Conservation (phyloP, 495 filamentous ascomycete genomes). For the Aspergillus incahuasiensis region DNA sequence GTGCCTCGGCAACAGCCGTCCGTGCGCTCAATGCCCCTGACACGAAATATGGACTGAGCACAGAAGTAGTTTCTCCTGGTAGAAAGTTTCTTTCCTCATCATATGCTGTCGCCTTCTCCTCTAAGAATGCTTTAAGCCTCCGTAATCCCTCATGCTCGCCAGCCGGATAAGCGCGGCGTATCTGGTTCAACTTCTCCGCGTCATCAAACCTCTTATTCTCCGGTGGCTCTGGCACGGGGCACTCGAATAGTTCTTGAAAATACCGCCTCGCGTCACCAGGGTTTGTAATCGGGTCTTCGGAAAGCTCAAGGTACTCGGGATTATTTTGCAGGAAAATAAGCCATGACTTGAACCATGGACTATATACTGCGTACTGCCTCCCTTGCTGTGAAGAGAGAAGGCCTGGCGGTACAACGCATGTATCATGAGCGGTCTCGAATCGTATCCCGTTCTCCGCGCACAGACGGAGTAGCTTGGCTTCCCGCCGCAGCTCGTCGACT, state of each 20-base stretch:
- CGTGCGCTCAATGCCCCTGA: constrained; percentile 73
- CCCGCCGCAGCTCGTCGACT: constrained; percentile 60
- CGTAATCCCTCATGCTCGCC: constrained; percentile 72
- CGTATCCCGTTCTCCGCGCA: constrained; percentile 57
- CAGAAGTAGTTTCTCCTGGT: constrained; percentile 57
- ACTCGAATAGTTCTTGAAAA: constrained; percentile 58
- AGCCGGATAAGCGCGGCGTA: constrained; percentile 64
- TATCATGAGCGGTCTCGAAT: constrained; percentile 68
- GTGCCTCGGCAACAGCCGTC: constrained; percentile 64
- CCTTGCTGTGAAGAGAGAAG: constrained; percentile 57
- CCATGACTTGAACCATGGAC: constrained; percentile 79
- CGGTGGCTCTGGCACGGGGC: constrained; percentile 57
- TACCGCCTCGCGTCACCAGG: constrained; percentile 46
- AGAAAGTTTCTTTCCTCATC: constrained; percentile 58
- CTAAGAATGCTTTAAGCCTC: constrained; percentile 66
- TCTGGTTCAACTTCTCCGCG: constrained; percentile 51
- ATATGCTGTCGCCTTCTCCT: constrained; percentile 60
- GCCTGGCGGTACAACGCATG: constrained; percentile 76
- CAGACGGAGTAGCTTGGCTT: constrained; percentile 58
- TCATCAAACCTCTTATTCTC: constrained; percentile 57
- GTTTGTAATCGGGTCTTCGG: constrained; percentile 59
- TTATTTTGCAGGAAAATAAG: constrained; percentile 64
- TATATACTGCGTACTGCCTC: constrained; percentile 80
- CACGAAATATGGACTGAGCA: constrained; percentile 75
- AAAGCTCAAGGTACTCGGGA: constrained; percentile 56